A percentile compares a stretch with the other conserved stretches of the same genome.
Evolutionary conservation across 306 rosid genomes (phyloP).

Genomic region (Corylus heterophylla): DNA sequence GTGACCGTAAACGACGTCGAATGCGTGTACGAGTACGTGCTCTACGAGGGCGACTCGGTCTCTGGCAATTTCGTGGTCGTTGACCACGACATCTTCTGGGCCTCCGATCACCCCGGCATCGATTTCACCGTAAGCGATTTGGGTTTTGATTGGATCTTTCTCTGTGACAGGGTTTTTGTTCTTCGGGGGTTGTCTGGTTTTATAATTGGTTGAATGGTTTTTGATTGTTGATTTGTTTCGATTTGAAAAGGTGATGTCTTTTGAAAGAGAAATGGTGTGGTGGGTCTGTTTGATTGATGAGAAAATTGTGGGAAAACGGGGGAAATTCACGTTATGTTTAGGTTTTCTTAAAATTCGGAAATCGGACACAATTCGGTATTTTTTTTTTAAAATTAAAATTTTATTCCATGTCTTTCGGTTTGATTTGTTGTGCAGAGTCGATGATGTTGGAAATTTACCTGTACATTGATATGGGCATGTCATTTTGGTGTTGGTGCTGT

Average conservation of each 20-base stretch:
- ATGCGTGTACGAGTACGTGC: slow-evolving; percentile 86
- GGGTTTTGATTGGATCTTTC: background rate
- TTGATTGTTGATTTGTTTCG: background rate
- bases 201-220: background rate
- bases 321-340: background rate
- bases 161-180: background rate
- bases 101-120: slow-evolving; percentile 92
- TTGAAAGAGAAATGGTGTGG: background rate
- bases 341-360: background rate
- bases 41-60: slow-evolving; percentile 79
- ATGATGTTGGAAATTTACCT: background rate
- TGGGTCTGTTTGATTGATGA: background rate
- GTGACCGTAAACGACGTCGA: slow-evolving; percentile 86
- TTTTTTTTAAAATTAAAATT: background rate
- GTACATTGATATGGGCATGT: background rate
- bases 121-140: slow-evolving; percentile 63
- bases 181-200: background rate
- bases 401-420: background rate
- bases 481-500: background rate
- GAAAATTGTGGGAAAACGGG: background rate
- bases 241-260: background rate
- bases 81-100: slow-evolving; percentile 95
- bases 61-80: slow-evolving; percentile 94
- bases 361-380: background rate
- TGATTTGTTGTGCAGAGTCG: background rate